A percentile compares a stretch with the other conserved stretches of the same genome.
phyloP scores from a whole-genome alignment of 2,329 filamentous ascomycete genomes.

The Scedosporium aurantiacum region DNA sequence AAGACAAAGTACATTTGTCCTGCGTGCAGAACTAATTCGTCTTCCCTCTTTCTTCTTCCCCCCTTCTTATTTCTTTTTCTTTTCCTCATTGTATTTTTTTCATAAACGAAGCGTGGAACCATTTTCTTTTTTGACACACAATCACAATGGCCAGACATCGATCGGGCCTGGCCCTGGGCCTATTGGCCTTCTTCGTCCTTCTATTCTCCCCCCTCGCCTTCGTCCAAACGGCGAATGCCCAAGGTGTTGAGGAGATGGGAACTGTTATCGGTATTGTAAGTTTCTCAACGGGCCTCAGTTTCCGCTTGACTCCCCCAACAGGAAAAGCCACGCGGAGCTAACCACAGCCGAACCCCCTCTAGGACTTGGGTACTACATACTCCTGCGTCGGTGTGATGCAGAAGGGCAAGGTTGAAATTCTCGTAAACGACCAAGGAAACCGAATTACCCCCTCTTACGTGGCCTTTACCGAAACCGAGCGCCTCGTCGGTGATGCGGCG shows the following conservation, averaged over 20 bases:
- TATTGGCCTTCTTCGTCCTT: constrained; percentile 83
- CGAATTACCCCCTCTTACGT: constrained; percentile 93
- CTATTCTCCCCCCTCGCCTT: constrained; percentile 82
- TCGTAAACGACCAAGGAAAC: constrained; percentile 95
- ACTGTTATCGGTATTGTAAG: constrained; percentile 85
- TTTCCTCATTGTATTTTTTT: constrained; percentile 10
- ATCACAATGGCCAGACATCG: constrained; percentile 43
- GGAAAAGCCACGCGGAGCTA: constrained; percentile 9
- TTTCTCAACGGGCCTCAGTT: constrained; percentile 12
- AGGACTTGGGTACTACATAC: constrained; percentile 80
- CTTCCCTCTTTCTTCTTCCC: constrained; percentile 11
- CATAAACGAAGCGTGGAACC: neutral
- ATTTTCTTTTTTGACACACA: constrained; percentile 13
- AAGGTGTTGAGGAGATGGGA: constrained; percentile 68
- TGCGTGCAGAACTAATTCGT: constrained; percentile 2
- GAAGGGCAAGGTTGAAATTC: constrained; percentile 87
- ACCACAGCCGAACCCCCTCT: constrained; percentile 10
- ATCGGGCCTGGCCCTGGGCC: constrained; percentile 71
- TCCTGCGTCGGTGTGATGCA: constrained; percentile 93
- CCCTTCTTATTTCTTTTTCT: constrained; percentile 11
- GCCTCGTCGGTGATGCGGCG: constrained; percentile 91
- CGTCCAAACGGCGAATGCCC: constrained; percentile 62
- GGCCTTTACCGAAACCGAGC: constrained; percentile 93
- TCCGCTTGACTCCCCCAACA: neutral
- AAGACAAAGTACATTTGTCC: neutral